Evolutionary conservation across 1,284 basidiomycete species (phyloP).

Genomic region (Malassezia vespertilionis): DNA sequence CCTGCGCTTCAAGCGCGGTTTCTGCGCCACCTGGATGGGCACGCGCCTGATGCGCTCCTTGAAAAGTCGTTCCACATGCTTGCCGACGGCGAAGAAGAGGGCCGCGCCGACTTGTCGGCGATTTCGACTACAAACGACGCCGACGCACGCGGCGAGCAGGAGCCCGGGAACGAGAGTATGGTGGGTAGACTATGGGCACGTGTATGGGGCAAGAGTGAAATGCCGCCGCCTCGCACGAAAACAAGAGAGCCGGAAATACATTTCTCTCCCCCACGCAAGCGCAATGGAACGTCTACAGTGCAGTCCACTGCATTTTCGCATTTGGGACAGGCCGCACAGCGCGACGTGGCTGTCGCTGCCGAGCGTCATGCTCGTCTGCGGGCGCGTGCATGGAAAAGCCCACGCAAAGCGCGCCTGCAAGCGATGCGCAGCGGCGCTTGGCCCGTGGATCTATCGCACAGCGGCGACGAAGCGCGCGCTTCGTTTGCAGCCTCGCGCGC

Average conservation of each 20-base stretch:
- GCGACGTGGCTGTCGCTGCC: neutral
- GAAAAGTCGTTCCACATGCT: conserved; percentile 12
- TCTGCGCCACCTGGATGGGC: conserved; percentile 8
- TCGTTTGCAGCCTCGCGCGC: neutral
- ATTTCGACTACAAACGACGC: neutral
- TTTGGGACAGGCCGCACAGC: neutral
- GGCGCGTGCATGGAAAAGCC: conserved; percentile 1
- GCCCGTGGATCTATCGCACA: neutral
- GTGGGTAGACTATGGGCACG: neutral
- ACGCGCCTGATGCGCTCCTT: conserved; percentile 1
- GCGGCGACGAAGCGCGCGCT: neutral
- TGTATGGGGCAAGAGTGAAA: neutral
- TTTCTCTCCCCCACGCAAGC: no score
- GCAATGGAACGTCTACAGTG: conserved; percentile 1
- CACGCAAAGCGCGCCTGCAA: neutral
- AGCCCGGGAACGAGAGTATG: neutral
- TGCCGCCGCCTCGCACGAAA: no score
- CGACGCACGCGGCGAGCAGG: neutral
- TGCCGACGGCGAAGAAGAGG: neutral
- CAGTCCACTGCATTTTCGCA: conserved; percentile 1
- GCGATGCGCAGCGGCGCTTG: neutral
- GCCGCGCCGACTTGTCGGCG: neutral
- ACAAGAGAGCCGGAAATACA: no score
- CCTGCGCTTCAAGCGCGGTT: conserved; percentile 16
- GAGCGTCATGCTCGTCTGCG: neutral